These are phyloP conservation scores for Pichia sp. DNA, from an alignment of 1,139 yeast genomes.

Conservation along the genomic window DNA sequence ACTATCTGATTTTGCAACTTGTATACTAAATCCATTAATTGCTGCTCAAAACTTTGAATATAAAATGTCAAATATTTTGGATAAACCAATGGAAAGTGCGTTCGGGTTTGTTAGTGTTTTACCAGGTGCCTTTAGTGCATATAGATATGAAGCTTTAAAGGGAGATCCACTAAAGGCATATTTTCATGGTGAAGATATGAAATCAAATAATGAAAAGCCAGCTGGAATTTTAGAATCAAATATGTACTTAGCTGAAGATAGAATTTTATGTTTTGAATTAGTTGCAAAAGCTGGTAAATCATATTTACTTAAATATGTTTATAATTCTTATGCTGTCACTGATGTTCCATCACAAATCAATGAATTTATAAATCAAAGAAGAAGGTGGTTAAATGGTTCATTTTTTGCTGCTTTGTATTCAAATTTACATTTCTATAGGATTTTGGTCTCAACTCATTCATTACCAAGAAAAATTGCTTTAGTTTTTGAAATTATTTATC, in stretches of 20 bases:
- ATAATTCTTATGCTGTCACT: conserved; percentile 72
- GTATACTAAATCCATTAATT: conserved; percentile 63
- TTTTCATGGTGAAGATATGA: conserved; percentile 75
- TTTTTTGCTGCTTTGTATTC: conserved; percentile 78
- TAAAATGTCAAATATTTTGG: conserved; percentile 74
- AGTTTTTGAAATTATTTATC: conserved; percentile 66
- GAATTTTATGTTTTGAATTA: conserved; percentile 75
- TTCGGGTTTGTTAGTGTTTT: conserved; percentile 77
- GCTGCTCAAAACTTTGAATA: conserved; percentile 86
- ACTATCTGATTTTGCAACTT: conserved; percentile 23
- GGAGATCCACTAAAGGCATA: conserved; percentile 76
- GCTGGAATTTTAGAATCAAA: conserved; percentile 73
- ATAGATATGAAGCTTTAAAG: conserved; percentile 63
- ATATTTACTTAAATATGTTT: conserved; percentile 65
- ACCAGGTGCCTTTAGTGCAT: conserved; percentile 87
- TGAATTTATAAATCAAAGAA: conserved; percentile 69
- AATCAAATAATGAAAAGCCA: conserved; percentile 38
- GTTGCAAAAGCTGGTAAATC: conserved; percentile 60
- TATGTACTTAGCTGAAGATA: conserved; percentile 79
- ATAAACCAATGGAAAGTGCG: conserved; percentile 76
- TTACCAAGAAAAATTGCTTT: conserved; percentile 53
- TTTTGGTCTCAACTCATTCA: conserved; percentile 63
- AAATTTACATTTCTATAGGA: conserved; percentile 59
- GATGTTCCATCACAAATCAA: conserved; percentile 73
- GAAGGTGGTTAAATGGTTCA: conserved; percentile 84